Evolutionary conservation across 2,329 filamentous ascomycete genomes (phyloP).

Genomic region (Calonectria leucothoes): DNA sequence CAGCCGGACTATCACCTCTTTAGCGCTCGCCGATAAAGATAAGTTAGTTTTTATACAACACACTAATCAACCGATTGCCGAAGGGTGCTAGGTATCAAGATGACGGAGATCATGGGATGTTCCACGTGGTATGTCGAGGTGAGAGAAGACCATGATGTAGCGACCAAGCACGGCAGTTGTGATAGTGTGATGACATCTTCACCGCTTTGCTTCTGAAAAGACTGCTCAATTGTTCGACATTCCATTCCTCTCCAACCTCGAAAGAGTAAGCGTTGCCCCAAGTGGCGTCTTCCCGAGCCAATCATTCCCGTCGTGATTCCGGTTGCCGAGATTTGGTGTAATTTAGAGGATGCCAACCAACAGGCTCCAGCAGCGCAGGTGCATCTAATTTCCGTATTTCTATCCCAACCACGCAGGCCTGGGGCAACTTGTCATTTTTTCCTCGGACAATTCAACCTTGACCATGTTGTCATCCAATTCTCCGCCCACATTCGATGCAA

Average conservation of each 20-base stretch:
- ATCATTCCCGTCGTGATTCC: background rate
- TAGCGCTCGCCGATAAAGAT: background rate
- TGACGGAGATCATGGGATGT: background rate
- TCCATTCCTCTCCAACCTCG: background rate
- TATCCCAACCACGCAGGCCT: background rate
- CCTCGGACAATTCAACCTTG: background rate
- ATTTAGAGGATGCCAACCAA: background rate
- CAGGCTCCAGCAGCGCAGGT: background rate
- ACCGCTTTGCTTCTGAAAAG: too few relatives aligned
- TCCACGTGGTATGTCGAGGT: background rate
- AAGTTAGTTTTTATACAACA: background rate
- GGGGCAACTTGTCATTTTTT: background rate
- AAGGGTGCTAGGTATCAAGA: background rate
- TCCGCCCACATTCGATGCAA: background rate
- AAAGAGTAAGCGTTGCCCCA: background rate
- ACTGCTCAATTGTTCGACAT: background rate
- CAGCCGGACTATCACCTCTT: background rate
- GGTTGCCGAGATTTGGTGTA: background rate
- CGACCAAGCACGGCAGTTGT: background rate
- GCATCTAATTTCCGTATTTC: background rate
- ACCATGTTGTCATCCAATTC: background rate
- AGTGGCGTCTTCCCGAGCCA: background rate
- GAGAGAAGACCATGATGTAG: too few relatives aligned
- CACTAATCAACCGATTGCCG: background rate
- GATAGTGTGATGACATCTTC: background rate